Base-by-base conservation (phyloP, 331 rosid genomes). In the Pyracantha coccinea region DNA sequence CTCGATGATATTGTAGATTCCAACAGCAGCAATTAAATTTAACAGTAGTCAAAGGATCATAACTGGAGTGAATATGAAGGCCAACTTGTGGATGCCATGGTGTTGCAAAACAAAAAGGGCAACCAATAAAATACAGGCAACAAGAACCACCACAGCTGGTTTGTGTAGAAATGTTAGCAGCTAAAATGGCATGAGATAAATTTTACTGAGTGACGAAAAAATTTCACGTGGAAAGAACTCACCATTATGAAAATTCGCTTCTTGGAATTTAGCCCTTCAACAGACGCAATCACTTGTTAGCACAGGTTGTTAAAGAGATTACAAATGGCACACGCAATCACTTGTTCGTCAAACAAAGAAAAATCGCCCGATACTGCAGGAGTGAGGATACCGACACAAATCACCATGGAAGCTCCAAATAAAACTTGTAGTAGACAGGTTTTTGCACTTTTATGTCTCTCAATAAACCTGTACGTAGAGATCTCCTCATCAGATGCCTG, bases 401-500 rank as follows among this genome's bases (percentile, higher is more conserved):
- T 85, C 73, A 84, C 86, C 99, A 94, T 92, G 80, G 92, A 92
- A 78, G 96, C 96, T 73, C 97, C 96, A 73, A 89, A 85, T 80
- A 94, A 85, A 80, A 89, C 93, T 7, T n/a, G n/a, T n/a, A n/a
- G 96, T 76, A 94, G 82, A 73, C 71, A 81, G 9, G 75, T 82
- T 73, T 89, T 90, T 47, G 85, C 71, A 32, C 31, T 83, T 83
- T 87, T 94, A 83, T 92, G 96, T 77, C 80, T 89, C 81, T 89
- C 99, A 87, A 94, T 79, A 70, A 90, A 82, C 77, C 83, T 84
- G n/a, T n/a, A 87, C 1, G 95, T 83, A 21, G 93, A 90, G 72
- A 92, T 89, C 86, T 94, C 99, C 87, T 94, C 99, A 77, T 94
- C 97, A 8, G 99, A 90, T 23, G 88, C 92, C 81, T 94, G 99